These are phyloP conservation scores for Biscogniauxia marginata DNA, from an alignment of 2,329 filamentous ascomycete genomes.

Conservation along the genomic window DNA sequence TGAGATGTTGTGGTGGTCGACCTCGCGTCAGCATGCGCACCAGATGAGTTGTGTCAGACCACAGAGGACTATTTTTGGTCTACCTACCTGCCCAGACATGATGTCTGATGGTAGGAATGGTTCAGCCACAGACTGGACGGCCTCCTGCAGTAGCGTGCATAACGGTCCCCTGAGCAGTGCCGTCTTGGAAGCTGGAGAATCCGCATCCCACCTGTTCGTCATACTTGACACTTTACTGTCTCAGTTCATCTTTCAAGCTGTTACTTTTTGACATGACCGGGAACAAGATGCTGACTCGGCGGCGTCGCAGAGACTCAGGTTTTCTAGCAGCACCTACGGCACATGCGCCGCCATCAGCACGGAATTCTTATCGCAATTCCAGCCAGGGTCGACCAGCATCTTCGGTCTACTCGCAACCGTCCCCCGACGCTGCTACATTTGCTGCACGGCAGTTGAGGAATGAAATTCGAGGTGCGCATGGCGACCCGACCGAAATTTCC, in stretches of 20 bases:
- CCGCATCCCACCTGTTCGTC: slow-evolving; percentile 12
- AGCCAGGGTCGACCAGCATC: slow-evolving; percentile 49
- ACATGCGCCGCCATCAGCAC: slow-evolving; percentile 36
- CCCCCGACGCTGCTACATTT: slow-evolving; percentile 38
- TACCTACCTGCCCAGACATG: background rate
- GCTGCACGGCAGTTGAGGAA: slow-evolving; percentile 29
- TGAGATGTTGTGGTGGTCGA: background rate
- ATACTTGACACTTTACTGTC: slow-evolving; percentile 3
- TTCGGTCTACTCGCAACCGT: slow-evolving; percentile 61
- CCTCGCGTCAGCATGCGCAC: background rate
- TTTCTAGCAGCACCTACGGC: slow-evolving; percentile 28
- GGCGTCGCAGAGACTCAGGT: slow-evolving; percentile 29
- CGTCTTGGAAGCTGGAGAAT: slow-evolving; percentile 5
- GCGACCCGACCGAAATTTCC: slow-evolving; percentile 44
- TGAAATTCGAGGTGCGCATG: slow-evolving; percentile 18
- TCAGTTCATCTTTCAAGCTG: background rate
- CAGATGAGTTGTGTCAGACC: background rate
- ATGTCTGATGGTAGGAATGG: background rate
- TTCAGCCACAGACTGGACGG: slow-evolving; percentile 7
- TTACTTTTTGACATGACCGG: background rate
- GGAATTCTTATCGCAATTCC: slow-evolving; percentile 32
- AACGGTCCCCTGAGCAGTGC: slow-evolving; percentile 3
- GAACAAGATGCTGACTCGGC: slow-evolving; percentile 26
- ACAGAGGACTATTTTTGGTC: background rate
- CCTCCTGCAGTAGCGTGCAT: slow-evolving; percentile 14